phyloP scores from a whole-genome alignment of 2,329 filamentous ascomycete genomes.

The Simplicillium sp. region DNA sequence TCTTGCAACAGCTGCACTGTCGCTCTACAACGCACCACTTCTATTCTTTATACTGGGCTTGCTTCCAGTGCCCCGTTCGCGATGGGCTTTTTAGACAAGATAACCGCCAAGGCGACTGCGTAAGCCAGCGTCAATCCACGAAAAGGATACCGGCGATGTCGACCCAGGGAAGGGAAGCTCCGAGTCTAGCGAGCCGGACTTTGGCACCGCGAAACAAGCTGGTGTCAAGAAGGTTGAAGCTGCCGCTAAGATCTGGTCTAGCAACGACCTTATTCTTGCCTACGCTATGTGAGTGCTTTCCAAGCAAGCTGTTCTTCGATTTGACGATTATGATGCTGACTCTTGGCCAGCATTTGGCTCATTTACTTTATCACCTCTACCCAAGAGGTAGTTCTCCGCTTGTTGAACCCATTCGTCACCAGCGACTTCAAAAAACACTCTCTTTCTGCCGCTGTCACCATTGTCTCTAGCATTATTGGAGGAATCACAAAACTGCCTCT shows the following conservation, averaged over 20 bases:
- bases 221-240: slow-evolving; percentile 41
- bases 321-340: not conserved
- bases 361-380: slow-evolving; percentile 28
- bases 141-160: not conserved
- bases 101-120: not conserved
- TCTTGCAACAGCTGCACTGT: not conserved
- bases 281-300: slow-evolving; percentile 29
- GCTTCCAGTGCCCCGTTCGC: not conserved
- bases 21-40: not conserved
- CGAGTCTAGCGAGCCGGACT: slow-evolving; percentile 19
- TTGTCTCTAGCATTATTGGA: slow-evolving; percentile 44
- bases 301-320: not conserved
- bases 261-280: slow-evolving; percentile 32
- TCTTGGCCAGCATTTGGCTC: slow-evolving; percentile 24
- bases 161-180: slow-evolving; percentile 2
- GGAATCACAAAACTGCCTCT: slow-evolving; percentile 56
- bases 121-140: slow-evolving; percentile 13
- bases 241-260: slow-evolving; percentile 25
- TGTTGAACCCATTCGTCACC: slow-evolving; percentile 37
- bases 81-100: slow-evolving; percentile 3
- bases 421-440: slow-evolving; percentile 43
- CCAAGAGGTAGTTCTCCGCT: slow-evolving; percentile 25
- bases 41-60: not conserved
- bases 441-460: slow-evolving; percentile 39
- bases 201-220: slow-evolving; percentile 28